A percentile compares a stretch with the other conserved stretches of the same genome.
Conservation (phyloP, 2,329 filamentous ascomycete genomes). For the Ramularia endophylla region DNA sequence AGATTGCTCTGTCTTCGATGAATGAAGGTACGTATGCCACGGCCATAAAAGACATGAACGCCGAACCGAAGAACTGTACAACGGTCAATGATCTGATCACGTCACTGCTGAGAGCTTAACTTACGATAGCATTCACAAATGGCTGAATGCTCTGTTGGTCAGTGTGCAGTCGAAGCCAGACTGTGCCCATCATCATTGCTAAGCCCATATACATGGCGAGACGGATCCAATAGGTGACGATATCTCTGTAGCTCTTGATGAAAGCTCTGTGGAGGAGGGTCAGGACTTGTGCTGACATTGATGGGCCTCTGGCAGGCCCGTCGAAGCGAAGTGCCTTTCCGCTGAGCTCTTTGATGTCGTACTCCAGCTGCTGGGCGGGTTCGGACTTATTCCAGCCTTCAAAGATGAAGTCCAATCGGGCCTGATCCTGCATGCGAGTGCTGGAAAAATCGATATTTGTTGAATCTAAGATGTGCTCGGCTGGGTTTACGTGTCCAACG, state of each 20-base stretch:
- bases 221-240: slow-evolving; percentile 74
- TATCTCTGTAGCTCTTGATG: slow-evolving; percentile 73
- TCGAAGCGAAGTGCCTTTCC: slow-evolving; percentile 6
- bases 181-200: slow-evolving; percentile 79
- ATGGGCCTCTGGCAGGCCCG: not conserved
- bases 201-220: slow-evolving; percentile 72
- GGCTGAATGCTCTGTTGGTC: slow-evolving; percentile 68
- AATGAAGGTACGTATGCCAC: slow-evolving; percentile 79
- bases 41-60: slow-evolving; percentile 50
- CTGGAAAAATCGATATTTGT: slow-evolving; percentile 67
- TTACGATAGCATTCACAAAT: slow-evolving; percentile 66
- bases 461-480: slow-evolving; percentile 68
- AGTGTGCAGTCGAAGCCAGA: slow-evolving; percentile 67
- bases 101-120: slow-evolving; percentile 2
- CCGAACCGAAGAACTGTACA: slow-evolving; percentile 42
- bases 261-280: slow-evolving; percentile 70
- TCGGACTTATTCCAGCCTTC: slow-evolving; percentile 47
- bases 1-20: slow-evolving; percentile 69
- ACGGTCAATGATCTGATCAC: slow-evolving; percentile 4
- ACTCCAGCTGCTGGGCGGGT: slow-evolving; percentile 6
- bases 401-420: slow-evolving; percentile 46
- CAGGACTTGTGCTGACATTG: slow-evolving; percentile 24
- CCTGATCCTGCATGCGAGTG: slow-evolving; percentile 31
- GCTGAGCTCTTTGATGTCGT: slow-evolving; percentile 11
- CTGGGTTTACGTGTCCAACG: slow-evolving; percentile 64